These are phyloP conservation scores for Cladosporium sp. DNA, from an alignment of 2,329 filamentous ascomycete species.

Conservation along the genomic window DNA sequence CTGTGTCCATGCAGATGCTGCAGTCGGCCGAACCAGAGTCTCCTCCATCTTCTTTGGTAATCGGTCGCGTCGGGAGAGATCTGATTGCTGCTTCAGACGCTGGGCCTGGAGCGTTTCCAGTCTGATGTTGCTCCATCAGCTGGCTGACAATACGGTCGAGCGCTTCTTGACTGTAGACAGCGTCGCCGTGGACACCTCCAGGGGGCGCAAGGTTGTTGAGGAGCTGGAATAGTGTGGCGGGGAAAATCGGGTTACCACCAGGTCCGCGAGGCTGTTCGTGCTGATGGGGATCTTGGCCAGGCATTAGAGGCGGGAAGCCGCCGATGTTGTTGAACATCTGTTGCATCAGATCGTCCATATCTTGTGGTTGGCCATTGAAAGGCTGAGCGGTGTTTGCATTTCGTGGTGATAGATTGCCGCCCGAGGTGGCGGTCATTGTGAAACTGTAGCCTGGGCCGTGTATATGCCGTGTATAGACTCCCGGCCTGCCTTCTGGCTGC, in stretches of 20 bases:
- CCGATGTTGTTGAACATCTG: constrained; percentile 32
- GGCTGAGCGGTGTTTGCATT: constrained; percentile 49
- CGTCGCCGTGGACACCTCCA: constrained; percentile 60
- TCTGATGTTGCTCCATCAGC: constrained; percentile 78
- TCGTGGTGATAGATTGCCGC: constrained; percentile 43
- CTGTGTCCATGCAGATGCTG: constrained; percentile 89
- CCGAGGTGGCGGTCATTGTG: constrained; percentile 29
- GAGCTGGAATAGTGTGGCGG: constrained; percentile 21
- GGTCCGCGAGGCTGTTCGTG: background rate
- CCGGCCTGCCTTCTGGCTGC: constrained; percentile 15
- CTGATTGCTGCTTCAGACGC: constrained; percentile 72
- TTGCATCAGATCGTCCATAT: constrained; percentile 28
- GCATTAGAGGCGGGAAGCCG: constrained; percentile 14
- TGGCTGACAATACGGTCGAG: constrained; percentile 83
- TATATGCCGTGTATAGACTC: constrained; percentile 17
- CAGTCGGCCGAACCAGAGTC: constrained; percentile 71
- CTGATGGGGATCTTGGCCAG: background rate
- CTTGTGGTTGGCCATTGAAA: constrained; percentile 30
- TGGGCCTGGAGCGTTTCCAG: constrained; percentile 74
- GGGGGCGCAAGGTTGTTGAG: constrained; percentile 30
- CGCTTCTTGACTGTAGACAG: constrained; percentile 85
- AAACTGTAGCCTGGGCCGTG: constrained; percentile 27
- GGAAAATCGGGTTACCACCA: background rate
- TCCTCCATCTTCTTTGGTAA: constrained; percentile 66
- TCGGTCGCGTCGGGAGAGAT: constrained; percentile 62